These are phyloP conservation scores for Trametes versicolor DNA, from an alignment of 1,284 basidiomycete species.

Conservation along the genomic window DNA sequence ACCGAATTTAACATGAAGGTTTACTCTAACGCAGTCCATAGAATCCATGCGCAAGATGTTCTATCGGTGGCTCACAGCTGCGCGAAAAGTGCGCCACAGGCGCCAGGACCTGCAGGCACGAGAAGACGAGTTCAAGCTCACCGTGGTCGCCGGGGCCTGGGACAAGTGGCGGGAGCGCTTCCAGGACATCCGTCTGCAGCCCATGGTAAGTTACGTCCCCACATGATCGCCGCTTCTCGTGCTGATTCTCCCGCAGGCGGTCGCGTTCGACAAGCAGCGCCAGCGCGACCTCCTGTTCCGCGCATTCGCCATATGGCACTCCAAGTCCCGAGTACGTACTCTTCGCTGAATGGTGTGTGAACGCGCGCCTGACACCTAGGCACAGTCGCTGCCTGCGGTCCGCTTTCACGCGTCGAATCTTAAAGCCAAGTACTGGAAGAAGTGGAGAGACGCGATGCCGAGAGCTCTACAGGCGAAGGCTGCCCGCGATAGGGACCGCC, in stretches of 20 bases:
- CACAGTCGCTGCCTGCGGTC: conserved; percentile 78
- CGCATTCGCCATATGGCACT: conserved; percentile 77
- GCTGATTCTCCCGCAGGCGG: conserved; percentile 57
- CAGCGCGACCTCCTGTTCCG: conserved; percentile 69
- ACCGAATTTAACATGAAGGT: not conserved
- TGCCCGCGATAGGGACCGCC: conserved; percentile 69
- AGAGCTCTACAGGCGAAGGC: conserved; percentile 68
- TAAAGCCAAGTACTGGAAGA: conserved; percentile 68
- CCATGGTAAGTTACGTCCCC: conserved; percentile 57
- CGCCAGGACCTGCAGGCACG: conserved; percentile 65
- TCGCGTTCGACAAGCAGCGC: conserved; percentile 63
- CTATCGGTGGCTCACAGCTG: conserved; percentile 70
- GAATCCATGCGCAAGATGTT: conserved; percentile 76
- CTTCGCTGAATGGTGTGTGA: conserved; percentile 18
- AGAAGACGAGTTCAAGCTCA: conserved; percentile 68
- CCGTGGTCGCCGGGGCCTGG: conserved; percentile 65
- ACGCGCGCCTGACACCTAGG: conserved; percentile 25
- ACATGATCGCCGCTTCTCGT: not conserved
- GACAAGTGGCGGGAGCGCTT: conserved; percentile 81
- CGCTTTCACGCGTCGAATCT: conserved; percentile 70
- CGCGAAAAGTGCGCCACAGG: conserved; percentile 66
- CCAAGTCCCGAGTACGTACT: conserved; percentile 69
- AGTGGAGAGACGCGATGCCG: conserved; percentile 77
- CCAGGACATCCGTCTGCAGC: conserved; percentile 67
- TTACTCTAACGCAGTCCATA: conserved; percentile 40